Base-by-base conservation (phyloP, 345 rosid genomes). In the Eucalyptus albens region DNA sequence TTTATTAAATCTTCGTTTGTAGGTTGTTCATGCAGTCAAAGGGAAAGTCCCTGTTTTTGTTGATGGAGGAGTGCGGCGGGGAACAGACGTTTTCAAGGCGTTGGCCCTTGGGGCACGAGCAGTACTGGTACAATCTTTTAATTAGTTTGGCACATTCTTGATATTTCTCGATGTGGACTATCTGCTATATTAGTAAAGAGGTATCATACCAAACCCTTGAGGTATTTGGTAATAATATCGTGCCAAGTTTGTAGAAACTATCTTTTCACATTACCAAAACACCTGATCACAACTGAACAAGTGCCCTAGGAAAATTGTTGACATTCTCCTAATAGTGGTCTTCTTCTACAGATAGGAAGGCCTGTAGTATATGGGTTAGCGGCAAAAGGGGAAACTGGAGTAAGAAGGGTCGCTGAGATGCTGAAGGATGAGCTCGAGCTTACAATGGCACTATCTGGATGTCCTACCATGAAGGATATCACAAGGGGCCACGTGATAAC, bases 61-160 rank as follows among this genome's bases (percentile, higher is more conserved):
- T 56, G 98, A 97, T 91, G 99, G 99, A 89, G 99, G 99, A 90
- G 92, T 97, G 49, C 89, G 97, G 92, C 92, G 96, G 65, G 99
- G 98, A 88, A 97, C 98, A 1, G 97, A 97, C 88, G 92, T 97
- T 91, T 96, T 97, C 94, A 97, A 96, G 92, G 98, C 99, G 4
- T 90, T 97, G 88, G 96, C 98, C 24, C 97, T 96, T 4, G 98
- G 99, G n/a, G 99, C 98, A 50, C 92, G 94, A 93, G 97, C 98
- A 89, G 96, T 97, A 85, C 98, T 97, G 86, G 99, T 96, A 93
- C 92, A 94, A 88, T 88, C 89, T 22, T 55, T 24, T 33, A 37
- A 16, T 31, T 69, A 69, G 26, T 69, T 67, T 67, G 80, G 40
- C 80, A 31, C 22, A n/a, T 67, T 15, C 80, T 31, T 67, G 40